These are phyloP conservation scores for Cicer judaicum DNA, from an alignment of 306 rosid genomes.

Conservation along the genomic window DNA sequence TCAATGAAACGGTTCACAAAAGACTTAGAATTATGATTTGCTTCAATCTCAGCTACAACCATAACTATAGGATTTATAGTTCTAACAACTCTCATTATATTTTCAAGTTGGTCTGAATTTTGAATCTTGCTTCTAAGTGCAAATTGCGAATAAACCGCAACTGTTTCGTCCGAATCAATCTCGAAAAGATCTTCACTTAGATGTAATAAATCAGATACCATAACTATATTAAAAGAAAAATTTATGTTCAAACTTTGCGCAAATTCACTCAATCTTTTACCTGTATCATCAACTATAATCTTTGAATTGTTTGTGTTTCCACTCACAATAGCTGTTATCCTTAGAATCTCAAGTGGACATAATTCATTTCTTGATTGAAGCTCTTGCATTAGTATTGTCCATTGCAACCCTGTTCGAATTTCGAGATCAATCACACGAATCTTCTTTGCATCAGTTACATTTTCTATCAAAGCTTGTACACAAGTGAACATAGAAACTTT, in stretches of 20 bases:
- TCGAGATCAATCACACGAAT: slow-evolving; percentile 53
- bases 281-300: slow-evolving; percentile 38
- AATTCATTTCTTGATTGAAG: slow-evolving; percentile 39
- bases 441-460: slow-evolving; percentile 44
- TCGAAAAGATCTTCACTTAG: slow-evolving; percentile 53
- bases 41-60: slow-evolving; percentile 63
- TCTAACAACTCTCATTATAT: slow-evolving; percentile 55
- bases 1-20: slow-evolving; percentile 71
- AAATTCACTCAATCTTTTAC: slow-evolving; percentile 42
- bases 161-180: slow-evolving; percentile 52
- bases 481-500: slow-evolving; percentile 37
- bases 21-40: slow-evolving; percentile 62
- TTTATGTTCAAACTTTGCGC: slow-evolving; percentile 56
- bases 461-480: slow-evolving; percentile 52
- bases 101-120: slow-evolving; percentile 55
- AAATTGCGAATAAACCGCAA: slow-evolving; percentile 48
- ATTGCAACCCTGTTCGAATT: slow-evolving; percentile 45
- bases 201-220: slow-evolving; percentile 55
- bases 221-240: slow-evolving; percentile 53
- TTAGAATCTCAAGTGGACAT: slow-evolving; percentile 46
- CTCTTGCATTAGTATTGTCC: slow-evolving; percentile 49
- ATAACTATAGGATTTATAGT: slow-evolving; percentile 52
- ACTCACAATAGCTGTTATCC: slow-evolving; percentile 48
- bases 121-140: slow-evolving; percentile 50
- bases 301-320: slow-evolving; percentile 33